Base-by-base conservation (phyloP, 2,329 filamentous ascomycete species). In the Talaromyces sp. region DNA sequence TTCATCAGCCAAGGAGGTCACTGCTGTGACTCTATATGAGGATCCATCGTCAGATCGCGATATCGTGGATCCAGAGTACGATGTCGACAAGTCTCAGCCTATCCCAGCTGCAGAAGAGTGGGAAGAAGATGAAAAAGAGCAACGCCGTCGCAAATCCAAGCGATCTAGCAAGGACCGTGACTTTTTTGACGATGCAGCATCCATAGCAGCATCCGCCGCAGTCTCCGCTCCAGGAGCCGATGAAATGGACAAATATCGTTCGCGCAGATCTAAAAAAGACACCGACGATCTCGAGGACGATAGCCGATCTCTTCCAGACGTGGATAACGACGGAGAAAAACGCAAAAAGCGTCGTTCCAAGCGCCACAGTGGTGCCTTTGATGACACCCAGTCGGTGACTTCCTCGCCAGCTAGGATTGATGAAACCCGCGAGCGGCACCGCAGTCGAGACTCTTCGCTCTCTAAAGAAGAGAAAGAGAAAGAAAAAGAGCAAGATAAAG, bases 331-430 rank as follows among this genome's bases (percentile, higher is more conserved):
- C 49, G 62, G 62, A 27, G 66, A 67, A 30, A 65, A 65, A 30
- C 68, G 66, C 17, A 70, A 66, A 63, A 67, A 67, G 54, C 69
- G 66, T 44, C 65, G 66, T n/a, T 69, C 68, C 7, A 65, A 67
- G 57, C 64, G 66, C 4, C 66, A 69, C 32, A 66, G 62, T 39
- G 65, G 66, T 30, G 65, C 62, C 28, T 70, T 75, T 60, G 77
- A 79, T 53, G 75, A 79, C 47, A 65, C 71, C 19, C 66, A 67
- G 4, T 77, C 75, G 8, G 70, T 73, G 4, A 66, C 69, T 6
- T 75, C 73, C 32, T 73, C 72, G 3, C 71, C 72, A 22, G 70
- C 70, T 47, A 69, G 68, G 42, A 66, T 71, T 57, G 69, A 69
- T 22, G 71, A 75, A n/a, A 63, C 66, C 32, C 68, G 66, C 28